Percentiles rank a stretch among this genome's conserved stretches.
Conservation (phyloP, 371 early-diverging fungal genomes). For the Lichtheimia corymbifera region DNA sequence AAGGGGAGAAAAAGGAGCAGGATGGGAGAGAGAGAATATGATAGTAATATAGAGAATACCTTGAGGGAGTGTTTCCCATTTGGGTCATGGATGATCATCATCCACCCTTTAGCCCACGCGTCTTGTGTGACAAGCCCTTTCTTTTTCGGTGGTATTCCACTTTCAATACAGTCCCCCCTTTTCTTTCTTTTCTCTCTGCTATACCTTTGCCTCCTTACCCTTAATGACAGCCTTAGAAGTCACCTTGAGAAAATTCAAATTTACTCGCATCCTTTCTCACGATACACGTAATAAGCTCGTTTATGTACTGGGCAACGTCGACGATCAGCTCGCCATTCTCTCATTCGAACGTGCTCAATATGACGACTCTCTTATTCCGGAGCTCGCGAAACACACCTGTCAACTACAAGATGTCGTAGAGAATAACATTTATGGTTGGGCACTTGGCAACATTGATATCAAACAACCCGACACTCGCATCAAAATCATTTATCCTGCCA, state of each 20-base stretch:
- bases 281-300: conserved; percentile 42
- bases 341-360: conserved; percentile 60
- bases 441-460: conserved; percentile 31
- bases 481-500: conserved; percentile 65
- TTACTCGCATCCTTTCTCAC: conserved; percentile 36
- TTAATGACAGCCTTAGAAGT: conserved; percentile 6
- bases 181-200: conserved; percentile 7
- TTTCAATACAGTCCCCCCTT: not conserved
- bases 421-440: conserved; percentile 71
- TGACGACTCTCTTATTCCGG: conserved; percentile 29
- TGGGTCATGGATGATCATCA: not conserved
- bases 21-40: conserved; percentile 11
- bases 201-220: not conserved
- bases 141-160: no score
- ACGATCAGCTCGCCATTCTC: conserved; percentile 32
- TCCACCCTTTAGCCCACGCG: not conserved
- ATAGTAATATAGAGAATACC: not conserved
- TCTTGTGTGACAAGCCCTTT: not conserved
- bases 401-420: conserved; percentile 33
- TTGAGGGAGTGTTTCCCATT: conserved; percentile 2
- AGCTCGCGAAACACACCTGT: conserved; percentile 29
- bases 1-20: conserved; percentile 1
- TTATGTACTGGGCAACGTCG: conserved; percentile 32
- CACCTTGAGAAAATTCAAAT: conserved; percentile 24
- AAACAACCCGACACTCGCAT: conserved; percentile 53